Evolutionary conservation across 192 early-diverging fungal species (phyloP).

Genomic region (Linnemannia zychae): DNA sequence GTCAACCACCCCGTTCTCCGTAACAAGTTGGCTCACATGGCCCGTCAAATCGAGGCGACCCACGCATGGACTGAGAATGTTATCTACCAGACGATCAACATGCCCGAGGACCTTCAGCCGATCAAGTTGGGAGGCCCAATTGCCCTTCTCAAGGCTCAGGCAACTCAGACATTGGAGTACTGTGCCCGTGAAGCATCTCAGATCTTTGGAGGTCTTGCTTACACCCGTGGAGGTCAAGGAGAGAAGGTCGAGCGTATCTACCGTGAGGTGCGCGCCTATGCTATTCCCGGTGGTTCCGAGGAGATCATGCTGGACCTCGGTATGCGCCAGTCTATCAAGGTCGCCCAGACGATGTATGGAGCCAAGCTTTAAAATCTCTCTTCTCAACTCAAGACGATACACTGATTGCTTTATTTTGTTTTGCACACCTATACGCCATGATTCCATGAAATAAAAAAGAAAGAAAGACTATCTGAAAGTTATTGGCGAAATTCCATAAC

Average conservation of each 20-base stretch:
- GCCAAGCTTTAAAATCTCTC: slow-evolving; percentile 40
- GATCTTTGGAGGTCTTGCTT: slow-evolving; percentile 90
- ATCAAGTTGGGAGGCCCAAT: slow-evolving; percentile 88
- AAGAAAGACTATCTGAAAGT: background rate
- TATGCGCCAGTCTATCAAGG: slow-evolving; percentile 82
- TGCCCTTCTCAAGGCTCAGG: slow-evolving; percentile 87
- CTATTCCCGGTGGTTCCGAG: slow-evolving; percentile 89
- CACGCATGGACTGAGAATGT: slow-evolving; percentile 88
- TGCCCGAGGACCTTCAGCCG: slow-evolving; percentile 78
- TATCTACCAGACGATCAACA: slow-evolving; percentile 75
- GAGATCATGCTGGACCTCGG: slow-evolving; percentile 94
- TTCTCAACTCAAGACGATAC: background rate
- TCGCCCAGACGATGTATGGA: slow-evolving; percentile 43
- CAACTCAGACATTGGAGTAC: slow-evolving; percentile 89
- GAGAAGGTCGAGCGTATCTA: slow-evolving; percentile 87
- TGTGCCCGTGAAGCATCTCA: slow-evolving; percentile 93
- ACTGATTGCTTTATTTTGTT: background rate
- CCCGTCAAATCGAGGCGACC: slow-evolving; percentile 86
- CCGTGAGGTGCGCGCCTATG: slow-evolving; percentile 87
- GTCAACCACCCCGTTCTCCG: slow-evolving; percentile 89
- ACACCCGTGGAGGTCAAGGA: slow-evolving; percentile 82
- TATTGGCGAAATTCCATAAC: no score
- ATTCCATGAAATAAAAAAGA: background rate
- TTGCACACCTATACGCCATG: background rate
- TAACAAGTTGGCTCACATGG: slow-evolving; percentile 87